Percentiles rank a stretch among this genome's conserved stretches.
Conservation (phyloP, 352 stramenopile species). For the Thraustochytrium sp. region DNA sequence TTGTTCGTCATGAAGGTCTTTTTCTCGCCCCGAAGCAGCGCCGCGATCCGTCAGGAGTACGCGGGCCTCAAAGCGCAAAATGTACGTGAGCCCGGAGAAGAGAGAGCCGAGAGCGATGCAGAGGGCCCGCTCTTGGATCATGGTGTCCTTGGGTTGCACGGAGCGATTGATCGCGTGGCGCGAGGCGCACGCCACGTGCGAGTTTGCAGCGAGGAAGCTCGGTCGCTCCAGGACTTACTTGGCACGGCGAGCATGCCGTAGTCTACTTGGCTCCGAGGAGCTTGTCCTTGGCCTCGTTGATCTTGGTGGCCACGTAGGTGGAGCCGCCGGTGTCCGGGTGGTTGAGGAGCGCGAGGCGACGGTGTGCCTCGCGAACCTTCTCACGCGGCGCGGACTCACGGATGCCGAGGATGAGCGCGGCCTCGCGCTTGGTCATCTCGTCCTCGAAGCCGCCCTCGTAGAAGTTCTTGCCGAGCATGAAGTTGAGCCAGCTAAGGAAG, state of each 20-base stretch:
- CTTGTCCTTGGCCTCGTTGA: slow-evolving; percentile 98
- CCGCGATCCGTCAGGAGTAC: no score
- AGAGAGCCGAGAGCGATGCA: no score
- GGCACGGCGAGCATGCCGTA: no score
- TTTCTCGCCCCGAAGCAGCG: no score
- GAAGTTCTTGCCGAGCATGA: slow-evolving; percentile 59
- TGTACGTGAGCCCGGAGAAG: no score
- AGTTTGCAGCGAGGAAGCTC: no score
- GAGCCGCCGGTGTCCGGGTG: slow-evolving; percentile 97
- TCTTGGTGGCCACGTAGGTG: slow-evolving; percentile 96
- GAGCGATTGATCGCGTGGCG: no score
- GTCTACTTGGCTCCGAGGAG: slow-evolving; percentile 69
- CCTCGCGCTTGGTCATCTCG: slow-evolving; percentile 96
- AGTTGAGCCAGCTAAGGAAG: slow-evolving; percentile 21
- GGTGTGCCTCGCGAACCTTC: slow-evolving; percentile 95
- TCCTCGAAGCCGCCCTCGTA: slow-evolving; percentile 97
- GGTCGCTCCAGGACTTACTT: not conserved
- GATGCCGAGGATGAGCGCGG: slow-evolving; percentile 96
- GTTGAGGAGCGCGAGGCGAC: slow-evolving; percentile 96
- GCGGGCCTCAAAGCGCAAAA: no score
- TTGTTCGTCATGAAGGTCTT: no score
- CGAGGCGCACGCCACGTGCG: no score
- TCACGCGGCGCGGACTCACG: slow-evolving; percentile 84
- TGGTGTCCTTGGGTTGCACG: no score
- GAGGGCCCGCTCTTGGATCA: no score